phyloP scores from a whole-genome alignment of 1,139 yeast species.

The Geotrichum siamense region DNA sequence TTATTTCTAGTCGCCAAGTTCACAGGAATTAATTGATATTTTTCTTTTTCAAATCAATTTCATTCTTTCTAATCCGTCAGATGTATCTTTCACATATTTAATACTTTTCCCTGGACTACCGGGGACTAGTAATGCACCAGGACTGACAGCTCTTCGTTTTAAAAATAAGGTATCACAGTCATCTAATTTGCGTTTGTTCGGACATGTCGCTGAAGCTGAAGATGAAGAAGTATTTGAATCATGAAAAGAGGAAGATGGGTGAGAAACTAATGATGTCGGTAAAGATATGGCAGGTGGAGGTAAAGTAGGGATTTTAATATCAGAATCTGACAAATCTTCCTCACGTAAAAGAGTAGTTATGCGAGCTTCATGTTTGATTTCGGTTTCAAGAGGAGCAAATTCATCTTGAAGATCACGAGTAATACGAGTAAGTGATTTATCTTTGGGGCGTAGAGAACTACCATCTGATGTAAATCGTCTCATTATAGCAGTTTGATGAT shows the following conservation, averaged over 20 bases:
- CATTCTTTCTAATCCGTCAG: conserved; percentile 28
- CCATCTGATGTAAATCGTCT: conserved; percentile 17
- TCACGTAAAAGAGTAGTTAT: conserved; percentile 31
- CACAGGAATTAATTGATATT: too few species aligned
- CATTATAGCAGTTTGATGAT: too few species aligned
- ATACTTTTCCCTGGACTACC: conserved; percentile 23
- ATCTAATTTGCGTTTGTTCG: neutral
- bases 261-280: neutral
- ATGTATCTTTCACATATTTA: conserved; percentile 30
- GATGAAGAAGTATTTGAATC: too few species aligned
- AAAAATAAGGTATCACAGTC: conserved; percentile 19
- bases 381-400: conserved; percentile 31
- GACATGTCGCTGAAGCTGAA: neutral
- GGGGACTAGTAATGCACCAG: conserved; percentile 23
- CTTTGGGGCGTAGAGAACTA: conserved; percentile 29
- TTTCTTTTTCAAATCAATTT: conserved; percentile 19
- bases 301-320: neutral
- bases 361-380: conserved; percentile 32
- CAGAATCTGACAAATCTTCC: conserved; percentile 14
- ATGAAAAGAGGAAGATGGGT: neutral
- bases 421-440: conserved; percentile 30
- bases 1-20: too few species aligned
- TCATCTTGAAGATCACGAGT: conserved; percentile 32
- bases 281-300: neutral
- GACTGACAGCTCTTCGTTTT: conserved; percentile 32